Conservation (phyloP, 2,329 filamentous ascomycete genomes). For the Calonectria hawksworthii region DNA sequence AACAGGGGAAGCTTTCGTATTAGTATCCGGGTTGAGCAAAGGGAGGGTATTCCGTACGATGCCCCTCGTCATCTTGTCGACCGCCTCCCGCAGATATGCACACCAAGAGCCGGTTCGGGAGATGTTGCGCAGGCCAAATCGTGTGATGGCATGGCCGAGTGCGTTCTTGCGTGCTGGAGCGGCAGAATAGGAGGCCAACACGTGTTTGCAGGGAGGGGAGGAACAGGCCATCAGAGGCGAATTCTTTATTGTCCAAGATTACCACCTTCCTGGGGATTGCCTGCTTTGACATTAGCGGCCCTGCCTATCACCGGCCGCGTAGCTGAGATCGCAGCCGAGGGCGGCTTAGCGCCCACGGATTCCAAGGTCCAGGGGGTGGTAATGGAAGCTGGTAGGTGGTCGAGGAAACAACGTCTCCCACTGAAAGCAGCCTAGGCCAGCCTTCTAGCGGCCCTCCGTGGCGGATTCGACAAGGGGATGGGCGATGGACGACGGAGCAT, state of each 20-base stretch:
- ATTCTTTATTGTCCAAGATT: constrained; percentile 41
- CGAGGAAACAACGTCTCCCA: constrained; percentile 11
- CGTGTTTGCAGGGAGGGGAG: constrained; percentile 37
- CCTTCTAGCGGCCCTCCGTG: constrained; percentile 32
- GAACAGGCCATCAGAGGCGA: constrained; percentile 35
- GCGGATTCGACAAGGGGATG: constrained; percentile 25
- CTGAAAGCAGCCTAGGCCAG: constrained; percentile 10
- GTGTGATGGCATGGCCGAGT: constrained; percentile 32
- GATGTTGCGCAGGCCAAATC: constrained; percentile 33
- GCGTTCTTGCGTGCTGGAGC: constrained; percentile 25
- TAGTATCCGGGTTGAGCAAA: constrained; percentile 27
- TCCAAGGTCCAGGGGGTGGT: neutral
- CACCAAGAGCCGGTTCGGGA: constrained; percentile 8
- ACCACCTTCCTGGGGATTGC: constrained; percentile 40
- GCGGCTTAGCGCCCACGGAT: constrained; percentile 34
- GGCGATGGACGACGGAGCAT: constrained; percentile 2
- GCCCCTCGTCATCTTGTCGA: neutral
- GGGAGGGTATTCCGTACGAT: constrained; percentile 13
- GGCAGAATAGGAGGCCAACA: constrained; percentile 42
- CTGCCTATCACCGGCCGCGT: constrained; percentile 33
- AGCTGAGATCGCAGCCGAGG: constrained; percentile 36
- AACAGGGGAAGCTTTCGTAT: constrained; percentile 18
- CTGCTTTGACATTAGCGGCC: constrained; percentile 27
- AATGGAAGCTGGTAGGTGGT: neutral
- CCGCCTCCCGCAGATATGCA: constrained; percentile 22